A percentile compares a stretch with the other conserved stretches of the same genome.
Conservation (phyloP, 345 rosid genomes). For the Cochlearia excelsa region DNA sequence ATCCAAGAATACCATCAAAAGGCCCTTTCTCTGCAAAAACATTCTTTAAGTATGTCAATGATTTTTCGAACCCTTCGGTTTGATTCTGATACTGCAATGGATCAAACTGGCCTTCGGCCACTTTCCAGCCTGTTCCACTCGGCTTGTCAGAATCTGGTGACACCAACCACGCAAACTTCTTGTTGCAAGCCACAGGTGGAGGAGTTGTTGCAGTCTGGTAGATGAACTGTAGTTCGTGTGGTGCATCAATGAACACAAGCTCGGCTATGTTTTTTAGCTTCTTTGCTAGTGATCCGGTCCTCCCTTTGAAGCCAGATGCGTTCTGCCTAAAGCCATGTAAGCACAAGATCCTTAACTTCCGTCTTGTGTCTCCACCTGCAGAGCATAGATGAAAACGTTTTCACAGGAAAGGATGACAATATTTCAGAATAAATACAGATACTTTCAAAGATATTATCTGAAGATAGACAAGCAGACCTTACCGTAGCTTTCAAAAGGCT, state of each 20-base stretch:
- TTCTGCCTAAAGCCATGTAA: slow-evolving; percentile 96
- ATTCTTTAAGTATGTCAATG: slow-evolving; percentile 50
- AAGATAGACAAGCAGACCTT: slow-evolving; percentile 45
- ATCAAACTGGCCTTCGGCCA: slow-evolving; percentile 61
- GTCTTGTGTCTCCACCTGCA: slow-evolving; percentile 41
- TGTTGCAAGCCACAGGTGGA: slow-evolving; percentile 50
- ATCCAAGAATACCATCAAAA: slow-evolving; percentile 89
- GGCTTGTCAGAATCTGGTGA: slow-evolving; percentile 44
- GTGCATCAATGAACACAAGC: slow-evolving; percentile 75
- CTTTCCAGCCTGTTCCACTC: slow-evolving; percentile 51
- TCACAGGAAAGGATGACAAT: neutral
- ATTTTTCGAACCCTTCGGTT: slow-evolving; percentile 65
- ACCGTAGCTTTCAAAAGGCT: slow-evolving; percentile 46
- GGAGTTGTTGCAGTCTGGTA: slow-evolving; percentile 53
- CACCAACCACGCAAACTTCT: slow-evolving; percentile 85
- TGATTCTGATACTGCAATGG: slow-evolving; percentile 80
- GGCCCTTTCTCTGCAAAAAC: slow-evolving; percentile 64
- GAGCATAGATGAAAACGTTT: neutral
- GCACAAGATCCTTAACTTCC: slow-evolving; percentile 81
- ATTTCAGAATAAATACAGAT: neutral
- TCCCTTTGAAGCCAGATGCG: slow-evolving; percentile 86
- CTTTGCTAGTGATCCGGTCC: slow-evolving; percentile 90
- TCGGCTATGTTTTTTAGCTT: slow-evolving; percentile 79
- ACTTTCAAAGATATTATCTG: neutral
- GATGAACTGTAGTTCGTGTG: slow-evolving; percentile 75